These are phyloP conservation scores for Leucosporidium yakuticum DNA, from an alignment of 768 basidiomycete genomes.

Conservation along the genomic window DNA sequence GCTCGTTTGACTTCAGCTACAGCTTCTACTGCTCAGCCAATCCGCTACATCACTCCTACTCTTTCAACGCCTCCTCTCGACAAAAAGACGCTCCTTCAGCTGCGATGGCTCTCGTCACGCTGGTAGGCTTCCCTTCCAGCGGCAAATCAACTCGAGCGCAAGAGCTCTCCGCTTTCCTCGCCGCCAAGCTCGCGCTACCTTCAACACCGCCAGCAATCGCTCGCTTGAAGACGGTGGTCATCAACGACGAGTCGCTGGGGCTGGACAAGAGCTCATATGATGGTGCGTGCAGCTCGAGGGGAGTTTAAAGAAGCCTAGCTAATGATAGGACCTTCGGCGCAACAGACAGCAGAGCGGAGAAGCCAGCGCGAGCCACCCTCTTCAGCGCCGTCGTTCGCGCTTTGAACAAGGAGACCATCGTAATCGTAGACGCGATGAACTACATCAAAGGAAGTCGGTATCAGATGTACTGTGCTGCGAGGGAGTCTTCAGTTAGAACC, in stretches of 20 bases:
- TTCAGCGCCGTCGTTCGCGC: slow-evolving; percentile 76
- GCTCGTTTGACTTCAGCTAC: too few relatives aligned
- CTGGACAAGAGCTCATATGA: slow-evolving; percentile 33
- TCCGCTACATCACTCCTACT: not conserved
- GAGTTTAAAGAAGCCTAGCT: not conserved
- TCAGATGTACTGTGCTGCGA: slow-evolving; percentile 92
- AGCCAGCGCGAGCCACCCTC: slow-evolving; percentile 74
- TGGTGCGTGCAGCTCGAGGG: slow-evolving; percentile 16
- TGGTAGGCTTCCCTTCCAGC: slow-evolving; percentile 78
- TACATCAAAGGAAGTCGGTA: slow-evolving; percentile 99
- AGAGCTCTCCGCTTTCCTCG: slow-evolving; percentile 59
- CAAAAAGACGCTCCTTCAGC: not conserved
- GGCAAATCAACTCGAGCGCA: slow-evolving; percentile 73
- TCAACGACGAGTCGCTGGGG: slow-evolving; percentile 38
- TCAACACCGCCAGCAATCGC: slow-evolving; percentile 5
- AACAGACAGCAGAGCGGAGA: slow-evolving; percentile 59
- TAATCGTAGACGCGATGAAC: slow-evolving; percentile 85
- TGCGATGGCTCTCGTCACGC: slow-evolving; percentile 81
- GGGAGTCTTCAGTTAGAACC: slow-evolving; percentile 74
- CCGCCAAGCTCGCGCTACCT: slow-evolving; percentile 40
- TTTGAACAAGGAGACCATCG: slow-evolving; percentile 64
- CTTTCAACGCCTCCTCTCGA: not conserved
- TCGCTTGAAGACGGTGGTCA: slow-evolving; percentile 19
- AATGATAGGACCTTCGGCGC: not conserved
- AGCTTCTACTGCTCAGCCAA: too few relatives aligned